phyloP scores from a whole-genome alignment of 331 rosid genomes.

The Malus hybrid region DNA sequence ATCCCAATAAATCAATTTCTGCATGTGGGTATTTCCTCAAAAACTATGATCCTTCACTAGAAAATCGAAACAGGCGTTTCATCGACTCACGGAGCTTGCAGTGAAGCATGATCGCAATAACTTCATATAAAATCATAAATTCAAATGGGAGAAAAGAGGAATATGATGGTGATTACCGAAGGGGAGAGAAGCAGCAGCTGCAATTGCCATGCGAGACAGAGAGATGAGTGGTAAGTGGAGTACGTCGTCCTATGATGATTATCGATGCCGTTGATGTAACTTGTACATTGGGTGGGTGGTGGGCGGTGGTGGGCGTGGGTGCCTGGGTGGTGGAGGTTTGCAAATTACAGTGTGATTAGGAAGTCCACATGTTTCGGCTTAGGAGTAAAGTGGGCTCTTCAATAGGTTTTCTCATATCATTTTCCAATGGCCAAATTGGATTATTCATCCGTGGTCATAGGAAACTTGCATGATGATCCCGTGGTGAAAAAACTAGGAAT shows the following conservation, averaged over 20 bases:
- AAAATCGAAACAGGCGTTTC: slow-evolving; percentile 12
- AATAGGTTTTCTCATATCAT: no score
- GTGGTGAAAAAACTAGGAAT: no score
- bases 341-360: no score
- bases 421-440: no score
- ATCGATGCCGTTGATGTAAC: background rate
- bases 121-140: background rate
- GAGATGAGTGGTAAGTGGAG: background rate
- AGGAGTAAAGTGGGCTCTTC: no score
- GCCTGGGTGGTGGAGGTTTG: no score
- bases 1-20: background rate
- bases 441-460: no score
- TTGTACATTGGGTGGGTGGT: background rate
- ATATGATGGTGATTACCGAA: slow-evolving; percentile 25
- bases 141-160: background rate
- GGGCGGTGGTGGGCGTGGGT: no score
- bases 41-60: background rate
- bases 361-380: no score
- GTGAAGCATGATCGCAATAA: background rate
- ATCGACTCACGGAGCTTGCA: background rate
- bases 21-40: slow-evolving; percentile 1
- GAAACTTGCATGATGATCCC: no score
- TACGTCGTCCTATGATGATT: background rate
- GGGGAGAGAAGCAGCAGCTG: slow-evolving; percentile 34
- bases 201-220: slow-evolving; percentile 30